Percentiles rank a stretch among this genome's conserved stretches.
Conservation (phyloP, 2,329 filamentous ascomycete species). For the Diaporthe humulicola region DNA sequence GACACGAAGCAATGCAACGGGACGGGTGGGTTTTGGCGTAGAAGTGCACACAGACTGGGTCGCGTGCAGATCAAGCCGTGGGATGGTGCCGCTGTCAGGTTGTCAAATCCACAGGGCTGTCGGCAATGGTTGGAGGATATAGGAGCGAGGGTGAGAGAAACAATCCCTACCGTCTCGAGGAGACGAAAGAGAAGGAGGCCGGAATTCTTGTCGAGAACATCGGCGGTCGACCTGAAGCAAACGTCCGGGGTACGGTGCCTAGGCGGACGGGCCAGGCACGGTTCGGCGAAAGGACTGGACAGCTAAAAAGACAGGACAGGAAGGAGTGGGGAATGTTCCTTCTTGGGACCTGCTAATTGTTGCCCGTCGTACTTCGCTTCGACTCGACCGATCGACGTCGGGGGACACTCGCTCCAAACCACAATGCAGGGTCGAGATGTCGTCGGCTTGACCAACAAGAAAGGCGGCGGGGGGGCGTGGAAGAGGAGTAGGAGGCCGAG, state of each 20-base stretch:
- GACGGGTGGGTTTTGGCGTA: slow-evolving; percentile 22
- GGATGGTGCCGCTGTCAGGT: slow-evolving; percentile 14
- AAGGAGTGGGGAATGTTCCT: slow-evolving; percentile 35
- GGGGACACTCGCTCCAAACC: slow-evolving; percentile 15
- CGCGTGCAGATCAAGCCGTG: slow-evolving; percentile 6
- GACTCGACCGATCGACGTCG: slow-evolving; percentile 21
- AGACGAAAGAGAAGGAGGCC: slow-evolving; percentile 20
- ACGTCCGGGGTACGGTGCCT: slow-evolving; percentile 16
- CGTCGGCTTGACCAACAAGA: slow-evolving; percentile 20
- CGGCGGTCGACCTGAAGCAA: slow-evolving; percentile 13
- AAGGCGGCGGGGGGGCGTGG: slow-evolving; percentile 5
- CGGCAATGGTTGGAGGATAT: slow-evolving; percentile 19
- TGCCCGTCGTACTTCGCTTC: slow-evolving; percentile 19
- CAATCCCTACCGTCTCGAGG: slow-evolving; percentile 23
- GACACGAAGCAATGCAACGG: slow-evolving; percentile 30
- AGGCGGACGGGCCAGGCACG: slow-evolving; percentile 29
- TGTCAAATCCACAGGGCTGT: slow-evolving; percentile 34
- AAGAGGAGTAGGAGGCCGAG: slow-evolving; percentile 20
- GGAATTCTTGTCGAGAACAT: slow-evolving; percentile 27
- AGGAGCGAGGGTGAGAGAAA: slow-evolving; percentile 8
- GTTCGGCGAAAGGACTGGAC: slow-evolving; percentile 1
- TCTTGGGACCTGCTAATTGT: slow-evolving; percentile 6
- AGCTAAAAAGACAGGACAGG: slow-evolving; percentile 11
- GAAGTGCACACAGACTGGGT: slow-evolving; percentile 24
- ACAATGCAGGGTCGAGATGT: neutral